phyloP scores from a whole-genome alignment of 225 moss, liverwort and hornwort genomes.

The Takakia lepidozioides region DNA sequence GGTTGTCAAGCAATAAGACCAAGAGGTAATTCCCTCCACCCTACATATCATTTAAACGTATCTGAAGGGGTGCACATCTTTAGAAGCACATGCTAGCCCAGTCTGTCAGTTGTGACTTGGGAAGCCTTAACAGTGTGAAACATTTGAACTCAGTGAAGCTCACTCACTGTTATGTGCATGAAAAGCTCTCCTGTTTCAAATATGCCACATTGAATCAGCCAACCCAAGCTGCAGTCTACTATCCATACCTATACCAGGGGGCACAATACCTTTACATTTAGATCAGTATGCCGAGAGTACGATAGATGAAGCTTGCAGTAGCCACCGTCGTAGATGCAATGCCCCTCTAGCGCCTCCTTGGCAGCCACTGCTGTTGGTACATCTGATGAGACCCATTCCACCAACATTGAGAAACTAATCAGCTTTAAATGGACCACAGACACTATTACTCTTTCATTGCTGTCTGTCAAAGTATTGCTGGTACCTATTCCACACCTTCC shows the following conservation, averaged over 20 bases:
- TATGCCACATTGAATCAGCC: not conserved
- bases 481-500: too few relatives aligned
- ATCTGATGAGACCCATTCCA: too few relatives aligned
- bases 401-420: too few relatives aligned
- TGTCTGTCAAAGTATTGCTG: too few relatives aligned
- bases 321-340: conserved; percentile 99
- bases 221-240: conserved; percentile 35
- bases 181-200: not conserved
- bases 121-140: not conserved
- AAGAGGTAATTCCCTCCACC: too few relatives aligned
- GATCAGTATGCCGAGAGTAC: conserved; percentile 99
- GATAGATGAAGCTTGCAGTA: conserved; percentile 99
- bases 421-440: too few relatives aligned
- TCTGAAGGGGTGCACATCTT: too few relatives aligned
- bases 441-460: too few relatives aligned
- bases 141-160: not conserved
- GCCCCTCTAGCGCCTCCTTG: conserved; percentile 96
- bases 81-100: not conserved
- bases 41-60: too few relatives aligned
- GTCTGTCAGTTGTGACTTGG: not conserved
- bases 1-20: too few relatives aligned
- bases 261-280: conserved; percentile 99
- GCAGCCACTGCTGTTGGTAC: conserved; percentile 97
- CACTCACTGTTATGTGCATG: not conserved
- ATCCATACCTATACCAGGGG: conserved; percentile 83